Conservation (phyloP, 192 early-diverging fungal genomes). For the Jimgerdemannia flammicorona region DNA sequence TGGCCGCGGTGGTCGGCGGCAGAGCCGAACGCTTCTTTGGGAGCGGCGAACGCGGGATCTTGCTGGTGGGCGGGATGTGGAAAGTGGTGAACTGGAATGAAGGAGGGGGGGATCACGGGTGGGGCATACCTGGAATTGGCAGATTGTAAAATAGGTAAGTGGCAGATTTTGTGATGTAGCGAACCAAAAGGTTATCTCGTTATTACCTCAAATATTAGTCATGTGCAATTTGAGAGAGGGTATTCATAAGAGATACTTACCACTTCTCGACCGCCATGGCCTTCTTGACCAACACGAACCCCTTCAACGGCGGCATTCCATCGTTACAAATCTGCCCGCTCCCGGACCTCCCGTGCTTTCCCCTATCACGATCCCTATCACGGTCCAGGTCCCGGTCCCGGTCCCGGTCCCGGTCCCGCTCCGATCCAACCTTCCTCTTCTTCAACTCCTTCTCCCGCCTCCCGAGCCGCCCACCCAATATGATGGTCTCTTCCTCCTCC, state of each 20-base stretch:
- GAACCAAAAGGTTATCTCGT: no score
- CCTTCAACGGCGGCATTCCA: slow-evolving; percentile 46
- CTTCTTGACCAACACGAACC: slow-evolving; percentile 44
- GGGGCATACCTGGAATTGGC: slow-evolving; percentile 20
- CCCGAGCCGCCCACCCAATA: neutral
- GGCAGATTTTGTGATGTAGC: no score
- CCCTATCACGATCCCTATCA: neutral
- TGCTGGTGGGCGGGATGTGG: neutral
- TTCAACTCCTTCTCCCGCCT: neutral
- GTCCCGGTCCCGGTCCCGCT: neutral
- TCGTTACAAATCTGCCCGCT: slow-evolving; percentile 32
- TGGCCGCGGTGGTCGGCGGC: slow-evolving; percentile 50
- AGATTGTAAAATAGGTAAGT: no score
- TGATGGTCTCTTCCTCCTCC: slow-evolving; percentile 1
- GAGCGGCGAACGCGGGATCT: neutral
- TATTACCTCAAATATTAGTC: no score
- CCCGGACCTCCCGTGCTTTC: no score
- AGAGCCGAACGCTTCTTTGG: neutral
- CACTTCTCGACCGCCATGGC: slow-evolving; percentile 39
- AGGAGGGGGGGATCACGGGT: slow-evolving; percentile 18
- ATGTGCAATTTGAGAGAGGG: neutral
- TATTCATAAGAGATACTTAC: slow-evolving; percentile 14
- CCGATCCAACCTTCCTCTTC: neutral
- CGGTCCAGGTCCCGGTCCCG: neutral
- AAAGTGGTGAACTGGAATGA: slow-evolving; percentile 13